phyloP scores from a whole-genome alignment of 2,329 filamentous ascomycete species.

The Talaromyces sp. region DNA sequence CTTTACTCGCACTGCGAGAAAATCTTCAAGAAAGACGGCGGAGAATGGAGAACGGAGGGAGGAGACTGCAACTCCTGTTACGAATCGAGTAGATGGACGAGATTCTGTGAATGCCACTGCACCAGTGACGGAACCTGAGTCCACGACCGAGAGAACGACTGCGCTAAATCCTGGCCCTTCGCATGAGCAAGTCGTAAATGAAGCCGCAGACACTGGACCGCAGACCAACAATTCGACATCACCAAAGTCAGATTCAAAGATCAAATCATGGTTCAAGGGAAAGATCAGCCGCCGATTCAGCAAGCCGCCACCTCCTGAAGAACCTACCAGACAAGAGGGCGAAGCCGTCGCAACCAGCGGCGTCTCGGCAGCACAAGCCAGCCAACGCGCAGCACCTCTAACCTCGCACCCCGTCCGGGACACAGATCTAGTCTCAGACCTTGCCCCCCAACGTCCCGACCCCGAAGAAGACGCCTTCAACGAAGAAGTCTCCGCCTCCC shows the following conservation, averaged over 20 bases:
- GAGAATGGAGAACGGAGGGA: neutral
- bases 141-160: neutral
- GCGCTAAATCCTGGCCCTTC: neutral
- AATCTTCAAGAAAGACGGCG: neutral
- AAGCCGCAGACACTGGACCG: neutral
- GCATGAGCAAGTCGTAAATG: neutral
- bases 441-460: neutral
- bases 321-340: constrained; percentile 21
- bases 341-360: neutral
- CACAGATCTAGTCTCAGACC: constrained; percentile 24
- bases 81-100: neutral
- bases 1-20: constrained; percentile 9
- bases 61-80: neutral
- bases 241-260: constrained; percentile 33
- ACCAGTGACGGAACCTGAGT: neutral
- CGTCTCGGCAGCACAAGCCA: neutral
- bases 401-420: constrained; percentile 34
- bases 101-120: neutral
- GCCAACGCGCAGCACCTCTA: constrained; percentile 22
- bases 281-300: constrained; percentile 32
- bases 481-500: constrained; percentile 14
- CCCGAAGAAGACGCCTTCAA: constrained; percentile 5
- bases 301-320: constrained; percentile 24
- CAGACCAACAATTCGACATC: constrained; percentile 21
- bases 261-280: constrained; percentile 38